Evolutionary conservation across 176 grass and related monocot genomes (phyloP).

Genomic region (Eleusine coracana): DNA sequence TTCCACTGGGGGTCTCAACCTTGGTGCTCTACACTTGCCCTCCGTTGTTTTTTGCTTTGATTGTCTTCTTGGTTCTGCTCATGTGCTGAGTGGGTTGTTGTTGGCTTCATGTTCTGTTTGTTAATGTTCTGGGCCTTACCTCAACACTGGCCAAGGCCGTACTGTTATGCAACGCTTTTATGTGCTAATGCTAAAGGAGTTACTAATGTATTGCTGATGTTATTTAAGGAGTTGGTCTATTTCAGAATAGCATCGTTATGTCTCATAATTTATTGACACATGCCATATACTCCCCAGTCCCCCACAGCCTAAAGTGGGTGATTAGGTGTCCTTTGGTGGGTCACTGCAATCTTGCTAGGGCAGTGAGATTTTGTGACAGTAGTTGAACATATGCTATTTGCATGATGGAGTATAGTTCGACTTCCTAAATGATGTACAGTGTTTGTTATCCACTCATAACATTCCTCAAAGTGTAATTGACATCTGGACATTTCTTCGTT

Average conservation of each 20-base stretch:
- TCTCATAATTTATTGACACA: not conserved
- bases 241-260: not conserved
- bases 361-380: not conserved
- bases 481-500: conserved; percentile 3
- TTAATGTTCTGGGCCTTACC: not conserved
- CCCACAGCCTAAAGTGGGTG: not conserved
- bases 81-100: not conserved
- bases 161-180: not conserved
- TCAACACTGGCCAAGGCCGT: not conserved
- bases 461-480: conserved; percentile 19
- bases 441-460: not conserved
- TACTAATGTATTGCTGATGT: not conserved
- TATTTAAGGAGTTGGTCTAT: not conserved
- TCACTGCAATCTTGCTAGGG: not conserved
- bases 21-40: not conserved
- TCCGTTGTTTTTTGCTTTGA: not conserved
- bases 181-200: not conserved
- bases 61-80: not conserved
- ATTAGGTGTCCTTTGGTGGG: not conserved
- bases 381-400: not conserved
- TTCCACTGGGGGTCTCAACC: not conserved
- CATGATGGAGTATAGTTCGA: not conserved
- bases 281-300: not conserved
- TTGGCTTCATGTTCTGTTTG: not conserved
- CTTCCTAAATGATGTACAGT: conserved; percentile 32